Evolutionary conservation across 225 moss, liverwort and hornwort species (phyloP), one percentile per base, ranked within the genome.

Genomic region (Anthoceros angustus): DNA sequence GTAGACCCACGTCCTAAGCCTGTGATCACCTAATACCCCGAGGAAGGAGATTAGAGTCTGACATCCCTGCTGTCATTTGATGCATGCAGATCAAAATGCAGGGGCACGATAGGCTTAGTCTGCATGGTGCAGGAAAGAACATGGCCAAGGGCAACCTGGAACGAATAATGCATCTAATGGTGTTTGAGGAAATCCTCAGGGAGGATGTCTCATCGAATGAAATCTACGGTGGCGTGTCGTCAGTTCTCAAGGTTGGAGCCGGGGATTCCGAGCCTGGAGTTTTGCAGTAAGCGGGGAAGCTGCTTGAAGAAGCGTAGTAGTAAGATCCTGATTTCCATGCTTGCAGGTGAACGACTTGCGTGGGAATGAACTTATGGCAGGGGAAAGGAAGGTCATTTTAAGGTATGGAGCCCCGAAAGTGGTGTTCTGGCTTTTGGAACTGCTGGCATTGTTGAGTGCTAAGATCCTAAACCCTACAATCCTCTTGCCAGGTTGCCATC

Each of bases 191-290:
- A 43, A 74, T 91, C 68, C 72, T 95, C 61, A 80, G 85, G 71
- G 94, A 95, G 70, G 94, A 91, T 71, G 83, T 91, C 65, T 82
- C 75, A 70, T 88, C 88, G 68, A 95, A 85, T 75, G 94, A 95
- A 64, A 40, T 78, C 6, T 95, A 90, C 69, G 91, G 91, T 55
- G 80, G 86, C 66, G 69, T 95, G 39, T 90, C 88, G 18, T 90
- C 88, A 62, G 70, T 88, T 70, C 77, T 91, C 40, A 95, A 91
- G 94, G 94, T 88, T 75, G 39, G 63, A 10, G 23, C 65, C 16
- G 46, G 24, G 6, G 16, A 7, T 18, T 12, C 24, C 25, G 42
- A 10, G n/a, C n/a, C n/a, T n/a, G n/a, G n/a, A n/a, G n/a, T n/a
- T n/a, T n/a, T n/a, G n/a, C n/a, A n/a, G n/a, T n/a, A n/a, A n/a